phyloP scores from a whole-genome alignment of 2,329 filamentous ascomycete species.

The Colletotrichum cuscutae region DNA sequence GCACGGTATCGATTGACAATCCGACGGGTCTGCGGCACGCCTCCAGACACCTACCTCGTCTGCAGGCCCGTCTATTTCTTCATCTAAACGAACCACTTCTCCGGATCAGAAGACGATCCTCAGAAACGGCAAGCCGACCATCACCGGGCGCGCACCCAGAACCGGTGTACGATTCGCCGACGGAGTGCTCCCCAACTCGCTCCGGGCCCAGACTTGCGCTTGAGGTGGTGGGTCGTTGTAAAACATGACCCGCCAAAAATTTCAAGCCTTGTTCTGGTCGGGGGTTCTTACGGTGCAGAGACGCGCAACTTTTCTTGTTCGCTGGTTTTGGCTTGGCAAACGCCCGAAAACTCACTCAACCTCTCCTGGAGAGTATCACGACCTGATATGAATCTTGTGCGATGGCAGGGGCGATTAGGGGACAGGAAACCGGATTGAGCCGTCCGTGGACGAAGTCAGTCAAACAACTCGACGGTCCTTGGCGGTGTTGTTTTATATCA shows the following conservation, averaged over 20 bases:
- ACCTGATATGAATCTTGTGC: constrained; percentile 36
- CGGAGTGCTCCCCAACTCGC: constrained; percentile 46
- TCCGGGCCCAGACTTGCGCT: constrained; percentile 48
- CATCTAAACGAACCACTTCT: constrained; percentile 50
- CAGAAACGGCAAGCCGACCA: constrained; percentile 53
- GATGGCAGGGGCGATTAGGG: constrained; percentile 32
- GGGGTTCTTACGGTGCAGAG: constrained; percentile 14
- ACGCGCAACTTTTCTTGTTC: constrained; percentile 29
- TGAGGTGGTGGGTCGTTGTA: constrained; percentile 40
- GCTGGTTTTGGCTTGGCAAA: constrained; percentile 34
- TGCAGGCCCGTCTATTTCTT: constrained; percentile 69
- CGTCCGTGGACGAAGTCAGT: constrained; percentile 19
- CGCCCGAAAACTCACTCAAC: constrained; percentile 35
- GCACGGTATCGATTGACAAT: constrained; percentile 98
- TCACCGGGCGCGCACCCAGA: constrained; percentile 49
- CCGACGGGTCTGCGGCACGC: constrained; percentile 71
- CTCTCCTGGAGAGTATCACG: constrained; percentile 36
- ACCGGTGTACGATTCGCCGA: constrained; percentile 56
- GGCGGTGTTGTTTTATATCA: constrained; percentile 27
- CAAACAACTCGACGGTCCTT: neutral
- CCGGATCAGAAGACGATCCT: constrained; percentile 55
- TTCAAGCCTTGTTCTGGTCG: constrained; percentile 33
- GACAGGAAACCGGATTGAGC: constrained; percentile 31
- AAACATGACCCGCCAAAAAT: constrained; percentile 29
- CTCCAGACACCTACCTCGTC: constrained; percentile 59